A percentile compares a stretch with the other conserved stretches of the same genome.
Conservation (phyloP, 2,329 filamentous ascomycete species). For the Aspergillus fumigatus region DNA sequence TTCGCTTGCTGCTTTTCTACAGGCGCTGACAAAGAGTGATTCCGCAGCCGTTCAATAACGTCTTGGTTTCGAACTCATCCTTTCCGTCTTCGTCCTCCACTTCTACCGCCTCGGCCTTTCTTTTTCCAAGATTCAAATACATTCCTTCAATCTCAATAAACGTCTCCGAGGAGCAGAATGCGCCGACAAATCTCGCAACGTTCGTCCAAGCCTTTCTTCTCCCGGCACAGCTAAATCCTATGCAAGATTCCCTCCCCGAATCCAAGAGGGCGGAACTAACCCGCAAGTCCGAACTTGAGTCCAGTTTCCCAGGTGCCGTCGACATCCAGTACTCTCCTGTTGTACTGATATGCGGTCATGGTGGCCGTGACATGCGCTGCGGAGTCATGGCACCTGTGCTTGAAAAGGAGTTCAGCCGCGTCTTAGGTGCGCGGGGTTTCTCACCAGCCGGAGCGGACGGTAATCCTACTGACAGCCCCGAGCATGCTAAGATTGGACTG, state of each 20-base stretch:
- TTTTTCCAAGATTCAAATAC: constrained; percentile 81
- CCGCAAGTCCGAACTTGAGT: constrained; percentile 47
- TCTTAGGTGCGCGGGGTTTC: constrained; percentile 29
- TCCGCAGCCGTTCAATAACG: constrained; percentile 72
- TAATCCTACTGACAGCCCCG: constrained; percentile 23
- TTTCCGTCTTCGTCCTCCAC: constrained; percentile 54
- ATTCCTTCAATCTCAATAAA: constrained; percentile 65
- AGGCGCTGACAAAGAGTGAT: constrained; percentile 6
- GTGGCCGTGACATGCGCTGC: constrained; percentile 74
- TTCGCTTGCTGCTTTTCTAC: neutral
- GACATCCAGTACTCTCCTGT: constrained; percentile 56
- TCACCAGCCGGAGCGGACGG: constrained; percentile 15
- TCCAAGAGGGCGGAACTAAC: constrained; percentile 30
- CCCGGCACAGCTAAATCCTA: constrained; percentile 29
- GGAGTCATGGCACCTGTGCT: constrained; percentile 74
- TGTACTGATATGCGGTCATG: constrained; percentile 84
- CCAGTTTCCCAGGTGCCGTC: constrained; percentile 54
- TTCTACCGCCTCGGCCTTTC: constrained; percentile 56
- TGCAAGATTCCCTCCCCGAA: constrained; percentile 29
- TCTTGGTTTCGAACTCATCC: constrained; percentile 72
- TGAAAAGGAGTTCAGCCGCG: constrained; percentile 60
- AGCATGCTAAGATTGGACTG: constrained; percentile 37
- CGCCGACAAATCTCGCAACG: constrained; percentile 31
- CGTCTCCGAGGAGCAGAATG: constrained; percentile 40
- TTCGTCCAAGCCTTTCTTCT: constrained; percentile 45